Conservation (phyloP, 2,329 filamentous ascomycete genomes). For the Xylariaceae sp. region DNA sequence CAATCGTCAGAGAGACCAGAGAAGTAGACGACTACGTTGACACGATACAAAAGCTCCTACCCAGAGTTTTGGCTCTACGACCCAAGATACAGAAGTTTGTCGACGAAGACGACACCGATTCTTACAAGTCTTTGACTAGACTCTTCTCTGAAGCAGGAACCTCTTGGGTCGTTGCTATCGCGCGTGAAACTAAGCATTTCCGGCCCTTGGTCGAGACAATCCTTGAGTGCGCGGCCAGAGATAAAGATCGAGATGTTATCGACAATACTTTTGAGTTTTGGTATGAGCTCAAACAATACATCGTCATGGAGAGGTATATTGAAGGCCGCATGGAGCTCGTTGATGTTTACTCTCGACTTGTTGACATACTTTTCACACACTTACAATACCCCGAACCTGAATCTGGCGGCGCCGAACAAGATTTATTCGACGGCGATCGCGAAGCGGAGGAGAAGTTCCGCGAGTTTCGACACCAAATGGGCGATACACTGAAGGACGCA, state of each 20-base stretch:
- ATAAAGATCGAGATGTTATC: constrained; percentile 87
- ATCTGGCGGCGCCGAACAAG: constrained; percentile 62
- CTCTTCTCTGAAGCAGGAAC: constrained; percentile 92
- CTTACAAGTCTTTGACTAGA: constrained; percentile 83
- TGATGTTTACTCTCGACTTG: constrained; percentile 82
- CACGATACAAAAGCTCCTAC: constrained; percentile 79
- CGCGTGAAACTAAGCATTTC: constrained; percentile 78
- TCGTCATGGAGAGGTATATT: constrained; percentile 86
- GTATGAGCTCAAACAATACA: constrained; percentile 97
- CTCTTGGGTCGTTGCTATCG: constrained; percentile 89
- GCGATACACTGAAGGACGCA: constrained; percentile 93
- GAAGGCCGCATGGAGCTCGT: constrained; percentile 73
- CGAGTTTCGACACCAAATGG: constrained; percentile 95
- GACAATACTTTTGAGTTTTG: constrained; percentile 95
- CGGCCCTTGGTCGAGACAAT: constrained; percentile 82
- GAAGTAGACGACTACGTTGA: constrained; percentile 89
- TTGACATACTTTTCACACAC: constrained; percentile 89
- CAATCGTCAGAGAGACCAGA: constrained; percentile 85
- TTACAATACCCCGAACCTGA: constrained; percentile 83
- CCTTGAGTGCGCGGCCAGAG: constrained; percentile 84
- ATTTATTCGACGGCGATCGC: constrained; percentile 92
- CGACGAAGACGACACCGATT: constrained; percentile 78
- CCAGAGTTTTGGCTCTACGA: constrained; percentile 71
- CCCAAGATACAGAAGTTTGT: constrained; percentile 74
- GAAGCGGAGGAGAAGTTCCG: constrained; percentile 97